Evolutionary conservation across 441 rosid genomes (phyloP).

Genomic region (Euphorbia schlechtendalii): DNA sequence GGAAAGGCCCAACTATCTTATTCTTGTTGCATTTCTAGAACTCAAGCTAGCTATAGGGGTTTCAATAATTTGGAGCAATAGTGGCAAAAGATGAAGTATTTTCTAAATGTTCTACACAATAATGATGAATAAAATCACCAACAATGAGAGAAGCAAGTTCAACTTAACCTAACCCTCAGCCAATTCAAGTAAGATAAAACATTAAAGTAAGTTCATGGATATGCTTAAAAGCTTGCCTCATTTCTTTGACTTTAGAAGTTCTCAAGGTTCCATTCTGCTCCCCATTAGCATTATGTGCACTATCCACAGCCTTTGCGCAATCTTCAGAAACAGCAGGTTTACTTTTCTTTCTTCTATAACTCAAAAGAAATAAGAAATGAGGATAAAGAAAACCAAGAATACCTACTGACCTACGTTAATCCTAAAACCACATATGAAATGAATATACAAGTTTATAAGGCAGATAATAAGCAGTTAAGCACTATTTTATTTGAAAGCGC

Average conservation of each 20-base stretch:
- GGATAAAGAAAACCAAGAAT: neutral
- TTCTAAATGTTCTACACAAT: neutral
- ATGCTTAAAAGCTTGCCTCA: conserved; percentile 11
- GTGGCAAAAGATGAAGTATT: neutral
- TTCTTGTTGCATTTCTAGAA: neutral
- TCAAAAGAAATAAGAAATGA: neutral
- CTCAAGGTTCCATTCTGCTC: conserved; percentile 27
- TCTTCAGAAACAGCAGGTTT: conserved; percentile 43
- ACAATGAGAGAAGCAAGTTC: neutral
- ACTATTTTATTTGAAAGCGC: neutral
- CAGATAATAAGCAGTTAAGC: too few relatives aligned
- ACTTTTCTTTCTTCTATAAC: conserved; percentile 59
- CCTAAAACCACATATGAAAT: too few relatives aligned
- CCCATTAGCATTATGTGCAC: conserved; percentile 18
- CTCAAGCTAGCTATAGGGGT: neutral
- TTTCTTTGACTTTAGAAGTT: conserved; percentile 15
- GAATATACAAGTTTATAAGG: too few relatives aligned
- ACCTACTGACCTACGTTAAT: too few relatives aligned
- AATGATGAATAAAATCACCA: neutral
- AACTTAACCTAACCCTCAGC: neutral
- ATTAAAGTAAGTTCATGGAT: neutral
- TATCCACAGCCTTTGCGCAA: conserved; percentile 21
- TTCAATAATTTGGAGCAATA: neutral
- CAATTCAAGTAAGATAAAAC: neutral
- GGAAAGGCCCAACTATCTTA: neutral